Percentiles rank a stretch among this genome's conserved stretches.
Conservation (phyloP, 768 basidiomycete species). For the Sporobolomyces phaffii region DNA sequence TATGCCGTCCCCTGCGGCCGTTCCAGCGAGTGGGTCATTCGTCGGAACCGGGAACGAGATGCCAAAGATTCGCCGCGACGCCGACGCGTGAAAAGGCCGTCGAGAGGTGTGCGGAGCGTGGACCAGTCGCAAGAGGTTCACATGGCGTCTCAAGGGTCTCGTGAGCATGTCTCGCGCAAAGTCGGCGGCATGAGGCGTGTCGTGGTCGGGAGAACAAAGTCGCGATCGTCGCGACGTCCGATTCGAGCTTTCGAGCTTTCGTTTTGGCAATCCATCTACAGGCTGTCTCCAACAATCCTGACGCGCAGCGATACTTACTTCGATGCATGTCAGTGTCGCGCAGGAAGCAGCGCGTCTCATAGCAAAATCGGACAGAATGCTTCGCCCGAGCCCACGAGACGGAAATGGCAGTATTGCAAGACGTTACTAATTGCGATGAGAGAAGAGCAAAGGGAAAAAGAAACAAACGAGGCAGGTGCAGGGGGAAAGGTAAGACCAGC, state of each 20-base stretch:
- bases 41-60: slow-evolving; percentile 8
- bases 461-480: not conserved
- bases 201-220: not conserved
- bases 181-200: not conserved
- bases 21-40: slow-evolving; percentile 28
- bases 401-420: no score
- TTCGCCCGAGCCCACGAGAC: no score
- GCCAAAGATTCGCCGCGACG: not conserved
- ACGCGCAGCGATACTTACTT: no score
- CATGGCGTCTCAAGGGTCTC: not conserved
- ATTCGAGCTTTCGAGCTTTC: no score
- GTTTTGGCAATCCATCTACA: no score
- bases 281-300: no score
- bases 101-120: not conserved
- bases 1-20: not conserved
- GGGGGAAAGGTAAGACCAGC: no score
- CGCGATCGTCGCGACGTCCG: no score
- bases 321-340: no score
- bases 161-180: not conserved
- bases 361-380: no score
- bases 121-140: not conserved
- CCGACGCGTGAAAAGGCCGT: not conserved
- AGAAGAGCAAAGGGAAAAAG: not conserved
- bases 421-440: not conserved
- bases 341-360: no score